Conservation (phyloP, 495 filamentous ascomycete genomes). For the Aspergillus olivimuriae region DNA sequence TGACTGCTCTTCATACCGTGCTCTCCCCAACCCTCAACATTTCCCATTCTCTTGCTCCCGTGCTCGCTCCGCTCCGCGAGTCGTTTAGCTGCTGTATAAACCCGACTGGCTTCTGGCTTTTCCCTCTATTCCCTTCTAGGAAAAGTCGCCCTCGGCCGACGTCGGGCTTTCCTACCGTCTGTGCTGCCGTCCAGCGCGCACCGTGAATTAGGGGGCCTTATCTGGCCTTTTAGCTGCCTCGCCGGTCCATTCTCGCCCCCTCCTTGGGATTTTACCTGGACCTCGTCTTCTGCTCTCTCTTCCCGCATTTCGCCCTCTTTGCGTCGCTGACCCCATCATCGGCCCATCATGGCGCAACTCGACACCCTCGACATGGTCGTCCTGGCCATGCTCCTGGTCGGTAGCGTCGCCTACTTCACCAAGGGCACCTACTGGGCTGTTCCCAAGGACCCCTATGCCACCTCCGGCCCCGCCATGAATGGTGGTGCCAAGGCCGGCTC, state of each 20-base stretch:
- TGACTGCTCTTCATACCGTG: too few species aligned
- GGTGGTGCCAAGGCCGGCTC: constrained; percentile 72
- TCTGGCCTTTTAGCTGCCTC: background rate
- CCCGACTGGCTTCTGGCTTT: too few species aligned
- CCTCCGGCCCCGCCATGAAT: constrained; percentile 58
- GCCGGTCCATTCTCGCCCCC: background rate
- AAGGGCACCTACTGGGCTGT: constrained; percentile 88
- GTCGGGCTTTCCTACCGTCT: constrained; percentile 4
- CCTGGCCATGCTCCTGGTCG: constrained; percentile 74
- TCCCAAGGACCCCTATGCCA: constrained; percentile 79
- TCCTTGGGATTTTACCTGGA: background rate
- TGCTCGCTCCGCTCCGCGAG: too few species aligned
- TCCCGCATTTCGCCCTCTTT: constrained; percentile 1
- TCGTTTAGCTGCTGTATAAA: too few species aligned
- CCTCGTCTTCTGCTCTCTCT: constrained; percentile 12
- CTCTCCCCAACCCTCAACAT: too few species aligned
- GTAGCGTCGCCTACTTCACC: constrained; percentile 92
- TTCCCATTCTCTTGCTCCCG: background rate
- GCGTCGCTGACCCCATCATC: background rate
- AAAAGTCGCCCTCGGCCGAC: too few species aligned
- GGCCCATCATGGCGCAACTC: constrained; percentile 74
- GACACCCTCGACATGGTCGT: constrained; percentile 93
- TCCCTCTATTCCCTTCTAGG: background rate
- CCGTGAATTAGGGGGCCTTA: background rate
- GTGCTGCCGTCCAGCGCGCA: background rate